A percentile compares a stretch with the other conserved stretches of the same genome.
phyloP scores from a whole-genome alignment of 73 alveolate genomes.

The Strombidium stylifer region DNA sequence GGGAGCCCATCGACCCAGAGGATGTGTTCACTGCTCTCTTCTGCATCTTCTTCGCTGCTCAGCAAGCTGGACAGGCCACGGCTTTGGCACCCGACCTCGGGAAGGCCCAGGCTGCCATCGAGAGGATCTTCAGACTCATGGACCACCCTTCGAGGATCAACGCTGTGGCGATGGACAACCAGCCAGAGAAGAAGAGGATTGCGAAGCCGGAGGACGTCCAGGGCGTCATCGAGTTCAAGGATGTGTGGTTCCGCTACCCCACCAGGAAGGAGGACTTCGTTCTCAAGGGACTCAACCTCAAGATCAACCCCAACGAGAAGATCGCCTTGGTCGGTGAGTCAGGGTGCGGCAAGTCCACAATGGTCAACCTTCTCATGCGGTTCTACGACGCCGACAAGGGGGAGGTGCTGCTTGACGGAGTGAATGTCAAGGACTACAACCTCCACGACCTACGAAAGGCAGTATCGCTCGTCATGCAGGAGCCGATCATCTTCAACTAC shows the following conservation, averaged over 20 bases:
- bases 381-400: conserved; percentile 86
- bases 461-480: conserved; percentile 95
- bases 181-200: neutral
- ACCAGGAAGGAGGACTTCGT: conserved; percentile 74
- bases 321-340: conserved; percentile 87
- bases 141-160: conserved; percentile 38
- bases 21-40: conserved; percentile 70
- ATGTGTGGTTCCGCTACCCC: conserved; percentile 88
- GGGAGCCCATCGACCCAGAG: conserved; percentile 38
- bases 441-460: conserved; percentile 69
- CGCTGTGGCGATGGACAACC: neutral
- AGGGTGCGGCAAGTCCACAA: conserved; percentile 94
- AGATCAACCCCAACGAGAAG: conserved; percentile 63
- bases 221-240: conserved; percentile 75
- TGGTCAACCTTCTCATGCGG: conserved; percentile 72
- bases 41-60: conserved; percentile 76
- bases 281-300: conserved; percentile 69
- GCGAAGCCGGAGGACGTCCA: neutral
- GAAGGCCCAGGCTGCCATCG: conserved; percentile 79
- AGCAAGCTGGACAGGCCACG: conserved; percentile 75
- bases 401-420: conserved; percentile 75
- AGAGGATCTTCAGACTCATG: conserved; percentile 59
- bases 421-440: conserved; percentile 77
- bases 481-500: conserved; percentile 85
- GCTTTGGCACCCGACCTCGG: conserved; percentile 80